Percentiles rank a stretch among this genome's conserved stretches.
These are phyloP conservation scores for Phoenix dactylifera DNA, from an alignment of 176 grass and related monocot genomes.

Conservation along the genomic window DNA sequence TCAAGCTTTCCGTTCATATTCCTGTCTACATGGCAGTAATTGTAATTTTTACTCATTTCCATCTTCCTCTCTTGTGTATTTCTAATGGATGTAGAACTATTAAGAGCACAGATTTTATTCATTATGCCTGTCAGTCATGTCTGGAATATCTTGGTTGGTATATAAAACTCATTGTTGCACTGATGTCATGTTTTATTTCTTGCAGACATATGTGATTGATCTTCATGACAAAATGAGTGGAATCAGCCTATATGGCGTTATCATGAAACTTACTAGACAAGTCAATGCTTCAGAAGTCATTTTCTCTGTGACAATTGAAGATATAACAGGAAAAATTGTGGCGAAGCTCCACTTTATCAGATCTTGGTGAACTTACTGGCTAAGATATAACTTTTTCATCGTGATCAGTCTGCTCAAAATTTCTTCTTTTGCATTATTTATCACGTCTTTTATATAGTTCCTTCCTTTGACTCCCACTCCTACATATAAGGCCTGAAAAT, in stretches of 20 bases:
- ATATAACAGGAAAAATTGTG: constrained; percentile 51
- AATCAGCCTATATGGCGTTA: constrained; percentile 64
- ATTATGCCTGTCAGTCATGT: too few species aligned
- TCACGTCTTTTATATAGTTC: too few species aligned
- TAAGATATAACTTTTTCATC: constrained; percentile 4
- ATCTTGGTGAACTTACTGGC: constrained; percentile 43
- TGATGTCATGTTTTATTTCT: constrained; percentile 10
- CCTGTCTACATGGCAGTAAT: too few species aligned
- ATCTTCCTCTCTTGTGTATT: too few species aligned
- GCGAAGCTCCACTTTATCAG: constrained; percentile 58
- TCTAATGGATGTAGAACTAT: too few species aligned
- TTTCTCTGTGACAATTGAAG: constrained; percentile 72
- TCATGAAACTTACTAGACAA: constrained; percentile 53
- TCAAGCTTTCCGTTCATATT: too few species aligned
- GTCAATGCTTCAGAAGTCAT: constrained; percentile 33
- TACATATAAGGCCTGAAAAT: too few species aligned
- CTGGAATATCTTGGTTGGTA: too few species aligned
- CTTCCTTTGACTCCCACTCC: too few species aligned
- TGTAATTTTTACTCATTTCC: too few species aligned
- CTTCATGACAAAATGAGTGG: constrained; percentile 76
- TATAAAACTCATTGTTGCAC: background rate
- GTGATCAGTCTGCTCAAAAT: background rate
- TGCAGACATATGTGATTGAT: constrained; percentile 59
- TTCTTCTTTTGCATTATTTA: too few species aligned
- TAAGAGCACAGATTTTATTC: too few species aligned